Evolutionary conservation across 352 stramenopile species (phyloP).

Genomic region (Phytopythium delawarense): DNA sequence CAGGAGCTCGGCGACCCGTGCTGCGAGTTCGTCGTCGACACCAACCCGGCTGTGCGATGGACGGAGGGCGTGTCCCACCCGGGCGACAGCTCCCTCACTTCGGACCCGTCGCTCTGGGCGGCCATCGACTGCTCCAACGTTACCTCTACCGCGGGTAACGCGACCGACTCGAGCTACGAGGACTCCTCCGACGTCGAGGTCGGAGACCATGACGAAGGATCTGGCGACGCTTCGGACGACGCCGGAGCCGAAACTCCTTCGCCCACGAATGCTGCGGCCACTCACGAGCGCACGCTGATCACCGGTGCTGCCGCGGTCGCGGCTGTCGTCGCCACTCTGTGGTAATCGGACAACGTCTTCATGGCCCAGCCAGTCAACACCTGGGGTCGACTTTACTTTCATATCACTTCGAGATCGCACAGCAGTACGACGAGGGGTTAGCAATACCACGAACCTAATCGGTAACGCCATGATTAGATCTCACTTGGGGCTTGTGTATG

Average conservation of each 20-base stretch:
- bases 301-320: not conserved
- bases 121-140: constrained; percentile 21
- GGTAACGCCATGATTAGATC: no score
- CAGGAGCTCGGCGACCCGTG: constrained; percentile 81
- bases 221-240: not conserved
- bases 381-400: no score
- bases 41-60: constrained; percentile 9
- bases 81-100: constrained; percentile 20
- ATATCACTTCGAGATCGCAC: no score
- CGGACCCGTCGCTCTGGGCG: constrained; percentile 25
- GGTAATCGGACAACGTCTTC: not conserved
- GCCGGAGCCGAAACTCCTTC: not conserved
- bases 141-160: constrained; percentile 5
- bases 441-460: no score
- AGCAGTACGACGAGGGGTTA: no score
- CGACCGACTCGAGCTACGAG: not conserved
- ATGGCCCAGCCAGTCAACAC: no score
- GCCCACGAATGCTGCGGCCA: not conserved
- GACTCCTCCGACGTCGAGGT: constrained; percentile 3
- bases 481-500: no score
- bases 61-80: constrained; percentile 15
- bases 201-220: not conserved
- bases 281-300: not conserved
- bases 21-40: constrained; percentile 42
- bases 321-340: not conserved